Base-by-base conservation (phyloP, 2,329 filamentous ascomycete genomes). In the Fusarium begoniae region DNA sequence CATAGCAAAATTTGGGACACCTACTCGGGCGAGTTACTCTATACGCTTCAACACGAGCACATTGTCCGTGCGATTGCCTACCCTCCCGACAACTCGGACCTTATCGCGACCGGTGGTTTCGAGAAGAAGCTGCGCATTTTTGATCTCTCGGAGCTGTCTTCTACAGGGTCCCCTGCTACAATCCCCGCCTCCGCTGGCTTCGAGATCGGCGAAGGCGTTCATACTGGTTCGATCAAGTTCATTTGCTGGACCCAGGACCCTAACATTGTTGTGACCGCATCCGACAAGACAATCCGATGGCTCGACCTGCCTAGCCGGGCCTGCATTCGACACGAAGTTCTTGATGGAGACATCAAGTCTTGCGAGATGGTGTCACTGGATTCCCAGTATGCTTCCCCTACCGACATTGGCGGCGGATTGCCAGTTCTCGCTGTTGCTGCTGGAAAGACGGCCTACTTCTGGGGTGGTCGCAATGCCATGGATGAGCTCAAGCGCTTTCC, bases 41-140 rank as follows among this genome's bases (percentile, higher is more conserved):
- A 93, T 79, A 95, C 94, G 8, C 89, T 99, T 41, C 91, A 96
- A 80, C 96, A 99, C 82, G 91, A 95, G 74, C 96, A 99, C 83
- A 98, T 99, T 74, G 96, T 98, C 70, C 94, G 96, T 73, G 94
- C 96, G 44, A 90, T 98, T 71, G 95, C 96, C 17, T 98, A 98
- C 78, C 93, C 94, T 5, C 91, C 93, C 48, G 93, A 96, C 77
- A 90, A 91, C 61, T 91, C 91, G 28, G 93, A 93, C n/a, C 91
- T 97, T 63, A 87, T 99, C 35, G 96, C 96, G 11, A 98, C 96
- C 0, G 96, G 96, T 40, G 96, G 96, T 32, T 94, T 94, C 85
- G 96, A 99, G 85, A 98, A 98, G 88, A 98, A 96, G 83, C 89
- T 99, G 59, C 94, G 96, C 60, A 92, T 99, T 72, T 99, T 96